Evolutionary conservation across 805 yeast genomes (phyloP), one percentile per base, ranked within the genome.

Genomic region (Kodamaea fukazawae): DNA sequence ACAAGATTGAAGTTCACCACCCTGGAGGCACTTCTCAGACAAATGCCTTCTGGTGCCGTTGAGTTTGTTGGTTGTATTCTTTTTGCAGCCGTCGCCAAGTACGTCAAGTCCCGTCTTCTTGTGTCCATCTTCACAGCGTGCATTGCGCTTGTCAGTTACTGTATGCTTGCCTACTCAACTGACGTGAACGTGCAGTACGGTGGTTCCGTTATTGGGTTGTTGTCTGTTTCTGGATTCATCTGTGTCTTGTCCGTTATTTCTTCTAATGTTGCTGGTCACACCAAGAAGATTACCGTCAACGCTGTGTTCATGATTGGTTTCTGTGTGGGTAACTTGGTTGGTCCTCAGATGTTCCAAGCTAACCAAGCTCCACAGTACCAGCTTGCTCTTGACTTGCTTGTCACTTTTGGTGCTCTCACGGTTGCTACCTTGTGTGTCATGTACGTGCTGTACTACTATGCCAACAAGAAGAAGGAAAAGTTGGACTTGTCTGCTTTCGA

Each of bases 261-360:
- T 50, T 50, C 32, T 46, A 60, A 59, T 38, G 48, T 58, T 9
- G 51, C 61, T 15, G 64, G 65, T 12, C 49, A 56, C 44, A 60
- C 64, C 29, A 58, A 58, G 42, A 59, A 59, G 42, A 42, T 67
- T 11, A 58, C 57, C 16, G 55, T 60, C 16, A 60, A 65, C 42
- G 62, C 65, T 13, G 55, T 65, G 45, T 58, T 57, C 49, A 65
- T 60, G 30, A 45, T 63, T 29, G 64, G 63, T 3, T 60, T 59
- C 44, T 51, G 79, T 54, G 72, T 64, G 5, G 83, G 83, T 17
- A 78, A 76, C 50, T 57, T 75, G 32, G 58, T 67, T 34, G 83
- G 83, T 1, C 80, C 82, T 2, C 79, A 74, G 45, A 61, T 76
- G 4, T 76, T 75, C 49, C 55, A 56, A 32, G 55, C 57, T 0